Evolutionary conservation across 2,329 filamentous ascomycete genomes (phyloP).

Genomic region (Fusarium virguliforme): DNA sequence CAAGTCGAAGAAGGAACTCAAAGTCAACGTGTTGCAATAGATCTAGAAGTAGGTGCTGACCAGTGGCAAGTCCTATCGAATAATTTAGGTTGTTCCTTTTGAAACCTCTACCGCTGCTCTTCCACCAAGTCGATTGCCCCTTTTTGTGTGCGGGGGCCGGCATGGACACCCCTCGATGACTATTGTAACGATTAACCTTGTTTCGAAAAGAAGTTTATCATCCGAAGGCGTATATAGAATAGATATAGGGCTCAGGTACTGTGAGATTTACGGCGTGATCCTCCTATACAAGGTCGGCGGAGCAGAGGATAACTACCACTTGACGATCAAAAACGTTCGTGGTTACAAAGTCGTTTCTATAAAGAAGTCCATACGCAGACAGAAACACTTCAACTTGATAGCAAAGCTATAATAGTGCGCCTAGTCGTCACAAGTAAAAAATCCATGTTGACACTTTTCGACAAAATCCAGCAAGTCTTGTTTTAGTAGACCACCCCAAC

Average conservation of each 20-base stretch:
- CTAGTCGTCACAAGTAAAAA: background rate
- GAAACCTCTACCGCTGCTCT: too few relatives aligned
- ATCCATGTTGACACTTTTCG: background rate
- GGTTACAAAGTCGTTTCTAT: too few relatives aligned
- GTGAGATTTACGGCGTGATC: background rate
- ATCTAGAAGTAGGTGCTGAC: too few relatives aligned
- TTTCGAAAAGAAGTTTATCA: background rate
- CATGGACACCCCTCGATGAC: too few relatives aligned
- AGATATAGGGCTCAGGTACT: accelerated
- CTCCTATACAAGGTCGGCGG: background rate
- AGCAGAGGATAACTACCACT: background rate
- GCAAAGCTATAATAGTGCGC: background rate
- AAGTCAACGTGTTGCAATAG: too few relatives aligned
- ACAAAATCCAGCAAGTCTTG: too few relatives aligned
- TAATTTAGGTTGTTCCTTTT: too few relatives aligned
- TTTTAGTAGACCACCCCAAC: background rate
- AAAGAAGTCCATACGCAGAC: background rate
- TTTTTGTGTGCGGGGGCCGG: too few relatives aligned
- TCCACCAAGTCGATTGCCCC: too few relatives aligned
- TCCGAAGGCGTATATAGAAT: background rate
- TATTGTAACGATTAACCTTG: background rate
- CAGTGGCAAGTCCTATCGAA: too few relatives aligned
- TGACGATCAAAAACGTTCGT: background rate
- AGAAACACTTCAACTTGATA: background rate
- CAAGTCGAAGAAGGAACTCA: too few relatives aligned